Conservation (phyloP, 257 asterid genomes). For the Anisodus tanguticus region DNA sequence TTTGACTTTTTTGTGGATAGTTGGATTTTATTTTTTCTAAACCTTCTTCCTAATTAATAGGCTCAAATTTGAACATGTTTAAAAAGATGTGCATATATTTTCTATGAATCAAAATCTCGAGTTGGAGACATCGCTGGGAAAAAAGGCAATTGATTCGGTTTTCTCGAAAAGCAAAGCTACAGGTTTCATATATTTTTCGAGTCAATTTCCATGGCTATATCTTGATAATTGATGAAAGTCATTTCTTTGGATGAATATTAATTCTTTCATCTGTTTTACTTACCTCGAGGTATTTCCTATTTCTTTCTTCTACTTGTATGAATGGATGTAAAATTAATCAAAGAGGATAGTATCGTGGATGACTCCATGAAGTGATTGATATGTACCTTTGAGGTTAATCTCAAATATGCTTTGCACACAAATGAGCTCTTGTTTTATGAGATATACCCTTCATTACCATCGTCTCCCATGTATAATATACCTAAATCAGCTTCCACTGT, state of each 20-base stretch:
- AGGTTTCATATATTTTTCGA: neutral
- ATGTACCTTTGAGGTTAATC: conserved; percentile 16
- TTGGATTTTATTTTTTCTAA: neutral
- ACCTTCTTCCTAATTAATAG: neutral
- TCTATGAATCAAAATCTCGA: no score
- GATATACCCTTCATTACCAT: neutral
- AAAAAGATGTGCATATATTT: neutral
- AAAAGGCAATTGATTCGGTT: neutral
- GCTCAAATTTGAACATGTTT: neutral
- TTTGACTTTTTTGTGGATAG: no score
- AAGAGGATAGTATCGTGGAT: neutral
- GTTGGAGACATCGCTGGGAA: no score
- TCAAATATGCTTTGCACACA: neutral
- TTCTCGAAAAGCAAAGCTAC: neutral
- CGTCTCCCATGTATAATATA: conserved; percentile 29
- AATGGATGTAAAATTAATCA: no score
- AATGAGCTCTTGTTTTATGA: neutral
- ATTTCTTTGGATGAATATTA: neutral
- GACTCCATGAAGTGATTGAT: neutral
- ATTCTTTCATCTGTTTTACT: neutral
- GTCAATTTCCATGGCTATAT: neutral
- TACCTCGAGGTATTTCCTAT: neutral
- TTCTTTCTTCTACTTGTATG: no score
- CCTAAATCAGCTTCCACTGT: no score
- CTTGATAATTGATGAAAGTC: neutral